These are phyloP conservation scores for Ploettnerulaceae sp. DNA, from an alignment of 2,329 filamentous ascomycete species.

Conservation along the genomic window DNA sequence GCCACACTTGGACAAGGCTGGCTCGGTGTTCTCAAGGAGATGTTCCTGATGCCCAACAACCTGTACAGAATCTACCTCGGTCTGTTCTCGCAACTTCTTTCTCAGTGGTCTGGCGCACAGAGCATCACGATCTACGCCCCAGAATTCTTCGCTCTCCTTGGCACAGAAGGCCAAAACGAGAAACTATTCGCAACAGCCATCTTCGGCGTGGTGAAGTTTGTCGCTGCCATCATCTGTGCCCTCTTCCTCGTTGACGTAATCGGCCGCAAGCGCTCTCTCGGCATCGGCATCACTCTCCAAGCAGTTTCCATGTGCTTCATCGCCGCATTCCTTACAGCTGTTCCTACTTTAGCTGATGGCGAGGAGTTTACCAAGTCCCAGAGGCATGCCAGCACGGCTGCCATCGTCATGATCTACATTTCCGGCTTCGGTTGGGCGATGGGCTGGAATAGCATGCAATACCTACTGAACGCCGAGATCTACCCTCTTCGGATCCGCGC, in stretches of 20 bases:
- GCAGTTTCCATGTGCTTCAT: constrained; percentile 58
- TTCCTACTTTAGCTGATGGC: constrained; percentile 52
- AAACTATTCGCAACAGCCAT: constrained; percentile 69
- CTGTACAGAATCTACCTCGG: constrained; percentile 68
- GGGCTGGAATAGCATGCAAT: constrained; percentile 74
- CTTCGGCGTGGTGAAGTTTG: constrained; percentile 70
- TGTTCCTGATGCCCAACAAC: constrained; percentile 63
- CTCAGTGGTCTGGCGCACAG: constrained; percentile 69
- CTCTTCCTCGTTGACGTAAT: constrained; percentile 77
- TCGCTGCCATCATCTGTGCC: constrained; percentile 62
- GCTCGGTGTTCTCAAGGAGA: constrained; percentile 62
- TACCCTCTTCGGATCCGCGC: constrained; percentile 71
- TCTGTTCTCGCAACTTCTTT: constrained; percentile 63
- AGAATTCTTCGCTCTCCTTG: constrained; percentile 67
- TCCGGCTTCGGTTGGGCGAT: constrained; percentile 65
- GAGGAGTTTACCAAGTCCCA: constrained; percentile 42
- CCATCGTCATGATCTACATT: constrained; percentile 69
- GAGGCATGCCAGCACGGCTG: constrained; percentile 55
- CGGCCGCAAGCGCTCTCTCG: constrained; percentile 64
- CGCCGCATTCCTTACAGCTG: constrained; percentile 55
- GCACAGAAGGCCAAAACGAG: constrained; percentile 62
- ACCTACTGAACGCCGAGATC: constrained; percentile 71
- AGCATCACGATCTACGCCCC: constrained; percentile 74
- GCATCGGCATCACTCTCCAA: constrained; percentile 57
- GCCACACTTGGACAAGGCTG: constrained; percentile 61